Percentiles rank a stretch among this genome's conserved stretches.
phyloP scores from a whole-genome alignment of 2,329 filamentous ascomycete species.

The Graphiopsis chlorocephala region DNA sequence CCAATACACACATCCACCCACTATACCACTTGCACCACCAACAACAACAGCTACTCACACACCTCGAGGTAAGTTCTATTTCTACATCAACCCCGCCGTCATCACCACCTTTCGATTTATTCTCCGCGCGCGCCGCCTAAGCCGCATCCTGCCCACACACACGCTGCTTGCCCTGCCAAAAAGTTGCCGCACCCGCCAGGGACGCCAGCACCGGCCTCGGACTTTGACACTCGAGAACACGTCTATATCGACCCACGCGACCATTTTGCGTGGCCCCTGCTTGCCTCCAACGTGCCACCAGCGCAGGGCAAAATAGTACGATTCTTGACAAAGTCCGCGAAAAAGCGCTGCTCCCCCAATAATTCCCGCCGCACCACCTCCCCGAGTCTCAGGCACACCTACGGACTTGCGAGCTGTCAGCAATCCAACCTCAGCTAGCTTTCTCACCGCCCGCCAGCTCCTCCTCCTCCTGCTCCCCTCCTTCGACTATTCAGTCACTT shows the following conservation, averaged over 20 bases:
- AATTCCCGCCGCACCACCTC: background rate
- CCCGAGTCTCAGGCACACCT: slow-evolving; percentile 1
- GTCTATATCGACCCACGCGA: slow-evolving; percentile 12
- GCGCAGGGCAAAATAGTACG: slow-evolving; percentile 15
- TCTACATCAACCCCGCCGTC: background rate
- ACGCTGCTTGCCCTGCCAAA: slow-evolving; percentile 6
- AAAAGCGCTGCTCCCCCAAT: slow-evolving; percentile 6
- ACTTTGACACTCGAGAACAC: slow-evolving; percentile 13
- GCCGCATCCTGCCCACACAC: slow-evolving; percentile 13
- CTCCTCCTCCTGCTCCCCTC: slow-evolving; percentile 1
- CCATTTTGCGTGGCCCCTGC: slow-evolving; percentile 13
- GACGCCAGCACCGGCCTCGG: slow-evolving; percentile 9
- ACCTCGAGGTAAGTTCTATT: background rate
- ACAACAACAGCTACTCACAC: background rate
- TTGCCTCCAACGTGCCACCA: background rate
- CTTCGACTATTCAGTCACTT: background rate
- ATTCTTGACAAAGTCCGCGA: slow-evolving; percentile 6
- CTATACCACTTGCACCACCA: background rate
- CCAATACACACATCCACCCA: background rate
- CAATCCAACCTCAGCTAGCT: slow-evolving; percentile 19
- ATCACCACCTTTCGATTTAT: background rate
- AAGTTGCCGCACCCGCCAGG: slow-evolving; percentile 10
- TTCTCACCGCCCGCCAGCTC: slow-evolving; percentile 20
- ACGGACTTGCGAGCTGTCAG: slow-evolving; percentile 15
- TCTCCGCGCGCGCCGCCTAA: slow-evolving; percentile 11